Evolutionary conservation across 495 filamentous ascomycete genomes (phyloP).

Genomic region (Hypoxylon lienhwacheense): DNA sequence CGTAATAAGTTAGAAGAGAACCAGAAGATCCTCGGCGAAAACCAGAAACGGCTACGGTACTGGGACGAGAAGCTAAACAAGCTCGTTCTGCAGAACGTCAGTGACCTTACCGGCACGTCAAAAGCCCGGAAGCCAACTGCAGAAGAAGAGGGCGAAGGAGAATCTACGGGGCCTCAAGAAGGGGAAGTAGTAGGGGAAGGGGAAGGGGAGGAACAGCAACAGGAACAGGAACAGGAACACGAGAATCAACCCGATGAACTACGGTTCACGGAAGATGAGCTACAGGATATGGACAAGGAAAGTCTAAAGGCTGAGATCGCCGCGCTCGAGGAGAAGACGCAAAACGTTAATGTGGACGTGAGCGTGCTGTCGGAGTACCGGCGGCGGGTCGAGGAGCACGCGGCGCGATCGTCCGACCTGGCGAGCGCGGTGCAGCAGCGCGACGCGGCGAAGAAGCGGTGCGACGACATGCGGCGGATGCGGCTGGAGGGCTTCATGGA

Average conservation of each 20-base stretch:
- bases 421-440: constrained; percentile 71
- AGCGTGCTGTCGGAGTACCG: constrained; percentile 92
- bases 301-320: constrained; percentile 85
- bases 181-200: constrained; percentile 27
- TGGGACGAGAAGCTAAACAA: constrained; percentile 89
- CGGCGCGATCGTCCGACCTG: constrained; percentile 77
- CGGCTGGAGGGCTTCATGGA: constrained; percentile 98
- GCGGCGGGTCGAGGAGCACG: constrained; percentile 83
- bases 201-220: constrained; percentile 31
- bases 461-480: constrained; percentile 85
- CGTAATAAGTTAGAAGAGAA: constrained; percentile 96
- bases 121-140: constrained; percentile 35
- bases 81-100: constrained; percentile 74
- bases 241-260: constrained; percentile 53
- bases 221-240: constrained; percentile 39
- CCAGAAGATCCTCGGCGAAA: constrained; percentile 83
- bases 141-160: background rate
- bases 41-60: constrained; percentile 79
- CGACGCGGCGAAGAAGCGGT: constrained; percentile 83
- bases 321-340: constrained; percentile 86
- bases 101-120: constrained; percentile 61
- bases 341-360: constrained; percentile 85
- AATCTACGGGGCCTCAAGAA: background rate
- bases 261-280: constrained; percentile 83
- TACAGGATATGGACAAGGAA: constrained; percentile 89